Base-by-base conservation (phyloP, 805 yeast genomes). In the Komagataella ulmi region DNA sequence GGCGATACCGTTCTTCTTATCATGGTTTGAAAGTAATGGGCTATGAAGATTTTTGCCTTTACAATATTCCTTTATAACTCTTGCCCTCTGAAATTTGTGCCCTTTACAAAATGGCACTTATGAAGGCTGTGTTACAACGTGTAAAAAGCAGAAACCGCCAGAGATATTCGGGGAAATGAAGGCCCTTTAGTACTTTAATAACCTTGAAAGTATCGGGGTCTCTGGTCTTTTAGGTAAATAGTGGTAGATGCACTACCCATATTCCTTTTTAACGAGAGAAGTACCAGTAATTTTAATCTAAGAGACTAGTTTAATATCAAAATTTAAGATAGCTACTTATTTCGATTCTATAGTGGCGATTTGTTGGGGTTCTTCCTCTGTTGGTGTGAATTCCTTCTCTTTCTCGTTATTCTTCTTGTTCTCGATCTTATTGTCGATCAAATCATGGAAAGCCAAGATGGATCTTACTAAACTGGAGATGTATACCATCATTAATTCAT, bases 391-490 rank as follows among this genome's bases (percentile, higher is more conserved):
- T 17, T 49, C 47, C 23, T 53, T 54, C 44, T 46, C 44, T 48
- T 47, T 50, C 47, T 49, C 53, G 30, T 36, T 48, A 21, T 52
- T 53, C 59, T 73, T 76, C 62, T 81, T 83, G 66, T 89, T 89
- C 59, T 86, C 88, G 57, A 93, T 82, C 70, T 93, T 93, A 71
- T 95, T 95, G 61, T 93, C 98, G 63, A 93, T 93, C 66, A 93
- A 77, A 65, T 93, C 95, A 68, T 93, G 96, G 77, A 93, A 91
- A 8, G 98, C 95, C 62, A 93, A 85, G 60, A 95, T 90, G 5
- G 98, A 86, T 63, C 98, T 79, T 21, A 93, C 96, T 60, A 93
- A 72, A 50, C 91, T 83, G 61, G 93, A 80, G 57, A 93, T 81
- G 65, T 95, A 95, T 23, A 93, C 80, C 62, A 88, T 77, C 99